Evolutionary conservation across 129 eudicot genomes (phyloP).

Genomic region (Flaveria trinervia): DNA sequence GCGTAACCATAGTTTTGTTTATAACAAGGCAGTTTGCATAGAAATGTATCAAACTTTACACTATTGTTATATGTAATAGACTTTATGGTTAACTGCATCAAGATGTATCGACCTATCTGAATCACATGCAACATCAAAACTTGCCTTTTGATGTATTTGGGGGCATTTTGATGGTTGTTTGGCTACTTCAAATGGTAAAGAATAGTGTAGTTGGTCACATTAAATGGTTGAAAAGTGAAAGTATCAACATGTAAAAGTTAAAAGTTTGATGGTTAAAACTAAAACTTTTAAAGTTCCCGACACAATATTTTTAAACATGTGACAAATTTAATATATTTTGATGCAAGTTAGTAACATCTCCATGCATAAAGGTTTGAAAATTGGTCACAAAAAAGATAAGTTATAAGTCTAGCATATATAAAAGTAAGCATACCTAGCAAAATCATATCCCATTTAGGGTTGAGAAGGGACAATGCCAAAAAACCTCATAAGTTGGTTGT

Average conservation of each 20-base stretch:
- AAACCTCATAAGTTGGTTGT: too few relatives aligned
- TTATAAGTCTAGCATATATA: too few relatives aligned
- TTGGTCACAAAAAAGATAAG: not conserved
- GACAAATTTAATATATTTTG: too few relatives aligned
- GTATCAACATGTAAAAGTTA: not conserved
- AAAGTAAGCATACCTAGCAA: too few relatives aligned
- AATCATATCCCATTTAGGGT: too few relatives aligned
- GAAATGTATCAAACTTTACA: not conserved
- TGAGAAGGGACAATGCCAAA: too few relatives aligned
- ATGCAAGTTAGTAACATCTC: too few relatives aligned
- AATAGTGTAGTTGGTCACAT: not conserved
- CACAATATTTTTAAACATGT: not conserved
- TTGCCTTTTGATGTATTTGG: not conserved
- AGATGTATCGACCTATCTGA: not conserved
- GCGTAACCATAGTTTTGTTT: not conserved
- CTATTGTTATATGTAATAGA: constrained; percentile 6
- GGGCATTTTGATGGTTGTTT: not conserved
- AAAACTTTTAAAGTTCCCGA: not conserved
- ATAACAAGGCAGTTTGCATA: not conserved
- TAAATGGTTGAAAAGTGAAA: not conserved
- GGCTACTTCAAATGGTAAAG: not conserved
- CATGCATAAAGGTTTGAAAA: not conserved
- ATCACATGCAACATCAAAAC: not conserved
- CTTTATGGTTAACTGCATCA: not conserved
- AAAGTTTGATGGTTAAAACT: not conserved